phyloP scores from a whole-genome alignment of 345 rosid species.

The Hevea brasiliensis region DNA sequence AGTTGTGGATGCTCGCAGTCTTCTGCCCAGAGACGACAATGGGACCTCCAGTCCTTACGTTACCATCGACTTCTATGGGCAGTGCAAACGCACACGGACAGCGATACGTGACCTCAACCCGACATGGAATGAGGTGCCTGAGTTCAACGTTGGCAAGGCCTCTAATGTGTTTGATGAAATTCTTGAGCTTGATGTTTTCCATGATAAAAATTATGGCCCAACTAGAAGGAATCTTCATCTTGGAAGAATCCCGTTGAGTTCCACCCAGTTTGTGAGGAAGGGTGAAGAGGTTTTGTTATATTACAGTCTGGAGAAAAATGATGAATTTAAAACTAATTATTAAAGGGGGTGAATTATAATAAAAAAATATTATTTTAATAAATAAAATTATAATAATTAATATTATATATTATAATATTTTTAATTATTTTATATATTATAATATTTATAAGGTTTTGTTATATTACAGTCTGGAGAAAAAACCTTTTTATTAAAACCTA shows the following conservation, averaged over 20 bases:
- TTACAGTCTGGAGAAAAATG: conserved; percentile 68
- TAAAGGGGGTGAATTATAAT: too few relatives aligned
- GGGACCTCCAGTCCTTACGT: conserved; percentile 95
- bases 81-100: conserved; percentile 59
- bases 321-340: too few relatives aligned
- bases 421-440: too few relatives aligned
- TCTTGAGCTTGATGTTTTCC: conserved; percentile 70
- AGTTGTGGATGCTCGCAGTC: conserved; percentile 70
- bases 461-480: too few relatives aligned
- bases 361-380: too few relatives aligned
- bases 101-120: conserved; percentile 67
- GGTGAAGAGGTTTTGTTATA: conserved; percentile 88
- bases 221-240: conserved; percentile 63
- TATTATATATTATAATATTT: too few relatives aligned
- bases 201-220: conserved; percentile 71
- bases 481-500: too few relatives aligned
- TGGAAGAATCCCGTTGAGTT: conserved; percentile 63
- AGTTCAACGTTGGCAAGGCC: conserved; percentile 60
- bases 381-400: too few relatives aligned
- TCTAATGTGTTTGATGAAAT: conserved; percentile 58
- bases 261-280: conserved; percentile 67
- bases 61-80: conserved; percentile 72
- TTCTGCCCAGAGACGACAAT: conserved; percentile 74
- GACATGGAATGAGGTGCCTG: conserved; percentile 67
- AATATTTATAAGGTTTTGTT: too few relatives aligned